Evolutionary conservation across 805 yeast genomes (phyloP).

Genomic region (Sugiyamaella mastotermitis): DNA sequence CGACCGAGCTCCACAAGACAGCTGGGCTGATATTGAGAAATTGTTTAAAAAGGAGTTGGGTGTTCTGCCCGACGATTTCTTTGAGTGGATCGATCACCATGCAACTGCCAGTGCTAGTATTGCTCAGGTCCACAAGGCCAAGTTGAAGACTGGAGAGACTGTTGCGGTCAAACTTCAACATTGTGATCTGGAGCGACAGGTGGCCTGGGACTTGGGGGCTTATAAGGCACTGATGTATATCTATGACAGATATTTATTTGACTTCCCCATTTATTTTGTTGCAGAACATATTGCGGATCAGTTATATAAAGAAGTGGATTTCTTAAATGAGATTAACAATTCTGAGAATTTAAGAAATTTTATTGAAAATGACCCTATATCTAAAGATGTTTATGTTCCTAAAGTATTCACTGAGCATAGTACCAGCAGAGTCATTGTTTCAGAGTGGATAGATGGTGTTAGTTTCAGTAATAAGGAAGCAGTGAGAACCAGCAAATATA

Average conservation of each 20-base stretch:
- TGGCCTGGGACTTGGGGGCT: conserved; percentile 54
- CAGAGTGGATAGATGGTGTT: conserved; percentile 76
- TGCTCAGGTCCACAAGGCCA: conserved; percentile 89
- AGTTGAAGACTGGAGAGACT: conserved; percentile 52
- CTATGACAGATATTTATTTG: conserved; percentile 50
- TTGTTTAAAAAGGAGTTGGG: conserved; percentile 33
- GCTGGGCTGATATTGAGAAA: conserved; percentile 34
- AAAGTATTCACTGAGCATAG: conserved; percentile 40
- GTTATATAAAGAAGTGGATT: conserved; percentile 56
- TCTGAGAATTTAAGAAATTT: conserved; percentile 36
- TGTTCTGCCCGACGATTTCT: conserved; percentile 35
- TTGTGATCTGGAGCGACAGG: conserved; percentile 53
- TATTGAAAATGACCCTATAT: conserved; percentile 39
- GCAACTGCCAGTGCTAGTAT: conserved; percentile 80
- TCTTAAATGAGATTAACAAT: conserved; percentile 50
- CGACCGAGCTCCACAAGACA: conserved; percentile 61
- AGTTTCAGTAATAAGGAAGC: conserved; percentile 43
- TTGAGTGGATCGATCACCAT: conserved; percentile 43
- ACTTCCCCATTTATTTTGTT: conserved; percentile 54
- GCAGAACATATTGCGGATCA: conserved; percentile 54
- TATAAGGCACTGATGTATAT: conserved; percentile 46
- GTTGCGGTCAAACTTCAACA: conserved; percentile 96
- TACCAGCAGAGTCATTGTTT: conserved; percentile 47
- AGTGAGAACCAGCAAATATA: conserved; percentile 34
- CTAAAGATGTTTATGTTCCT: conserved; percentile 50